Conservation (phyloP, 2,329 filamentous ascomycete genomes). For the Neonectria coccinea region DNA sequence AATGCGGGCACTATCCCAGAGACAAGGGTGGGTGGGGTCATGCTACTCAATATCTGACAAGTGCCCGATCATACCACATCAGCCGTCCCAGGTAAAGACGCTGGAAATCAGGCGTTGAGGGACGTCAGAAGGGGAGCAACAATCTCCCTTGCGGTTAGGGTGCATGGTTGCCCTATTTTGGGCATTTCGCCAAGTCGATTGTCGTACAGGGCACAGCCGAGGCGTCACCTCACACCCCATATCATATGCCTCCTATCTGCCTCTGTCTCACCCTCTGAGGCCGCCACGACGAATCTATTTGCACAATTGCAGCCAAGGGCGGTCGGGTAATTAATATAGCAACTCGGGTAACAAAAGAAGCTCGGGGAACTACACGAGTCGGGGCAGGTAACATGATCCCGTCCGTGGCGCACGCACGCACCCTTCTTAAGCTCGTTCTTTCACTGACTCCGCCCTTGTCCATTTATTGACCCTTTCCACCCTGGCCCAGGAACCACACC, state of each 20-base stretch:
- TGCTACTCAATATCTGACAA: constrained; percentile 1
- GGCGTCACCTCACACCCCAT: not conserved
- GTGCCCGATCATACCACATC: not conserved
- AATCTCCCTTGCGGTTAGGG: not conserved
- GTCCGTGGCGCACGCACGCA: constrained; percentile 1
- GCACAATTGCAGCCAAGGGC: not conserved
- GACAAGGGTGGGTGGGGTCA: not conserved
- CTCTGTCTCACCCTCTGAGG: not conserved
- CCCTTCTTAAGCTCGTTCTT: not conserved
- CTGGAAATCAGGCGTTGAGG: not conserved
- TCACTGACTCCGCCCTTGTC: constrained; percentile 1
- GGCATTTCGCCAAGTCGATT: constrained; percentile 6
- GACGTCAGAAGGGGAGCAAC: not conserved
- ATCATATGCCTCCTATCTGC: not conserved
- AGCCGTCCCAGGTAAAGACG: not conserved
- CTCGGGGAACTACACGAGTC: not conserved
- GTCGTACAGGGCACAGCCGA: not conserved
- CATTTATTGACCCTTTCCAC: constrained; percentile 16
- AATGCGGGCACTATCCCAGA: not conserved
- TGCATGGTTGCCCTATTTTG: not conserved
- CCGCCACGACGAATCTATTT: not conserved
- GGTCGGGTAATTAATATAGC: not conserved
- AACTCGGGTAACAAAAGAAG: not conserved
- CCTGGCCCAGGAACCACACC: constrained; percentile 4
- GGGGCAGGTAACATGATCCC: not conserved